phyloP scores from a whole-genome alignment of 2,329 filamentous ascomycete genomes.

The Aspergillus spinulosporus region DNA sequence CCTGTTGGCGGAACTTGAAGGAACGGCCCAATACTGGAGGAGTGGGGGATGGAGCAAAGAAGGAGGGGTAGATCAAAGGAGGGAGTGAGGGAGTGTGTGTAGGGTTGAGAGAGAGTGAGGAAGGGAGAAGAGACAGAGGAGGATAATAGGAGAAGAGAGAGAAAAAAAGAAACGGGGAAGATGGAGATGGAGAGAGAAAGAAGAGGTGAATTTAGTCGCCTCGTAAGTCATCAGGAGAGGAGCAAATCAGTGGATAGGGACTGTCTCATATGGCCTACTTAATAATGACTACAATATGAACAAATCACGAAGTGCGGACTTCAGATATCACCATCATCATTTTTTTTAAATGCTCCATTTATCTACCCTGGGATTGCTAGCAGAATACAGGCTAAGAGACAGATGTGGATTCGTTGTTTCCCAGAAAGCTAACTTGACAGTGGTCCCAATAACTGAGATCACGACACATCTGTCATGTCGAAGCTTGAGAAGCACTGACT shows the following conservation, averaged over 20 bases:
- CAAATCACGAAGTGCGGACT: neutral
- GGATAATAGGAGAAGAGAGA: conserved; percentile 1
- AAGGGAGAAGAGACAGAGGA: conserved; percentile 14
- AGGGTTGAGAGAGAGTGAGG: conserved; percentile 15
- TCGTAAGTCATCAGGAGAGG: conserved; percentile 8
- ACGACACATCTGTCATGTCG: conserved; percentile 11
- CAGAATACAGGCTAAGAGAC: conserved; percentile 20
- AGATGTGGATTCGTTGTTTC: conserved; percentile 4
- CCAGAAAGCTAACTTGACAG: neutral
- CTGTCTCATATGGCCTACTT: neutral
- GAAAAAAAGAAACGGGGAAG: conserved; percentile 12
- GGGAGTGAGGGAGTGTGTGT: conserved; percentile 14
- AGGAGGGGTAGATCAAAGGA: conserved; percentile 20
- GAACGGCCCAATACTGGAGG: conserved; percentile 41
- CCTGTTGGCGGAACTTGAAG: conserved; percentile 37
- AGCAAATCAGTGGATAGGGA: conserved; percentile 3
- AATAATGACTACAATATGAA: conserved; percentile 10
- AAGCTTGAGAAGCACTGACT: conserved; percentile 9
- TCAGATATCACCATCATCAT: conserved; percentile 4
- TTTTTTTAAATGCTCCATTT: neutral
- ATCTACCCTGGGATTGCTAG: conserved; percentile 17
- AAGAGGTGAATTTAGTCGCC: conserved; percentile 10
- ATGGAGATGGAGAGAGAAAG: conserved; percentile 15
- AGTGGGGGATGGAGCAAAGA: conserved; percentile 39
- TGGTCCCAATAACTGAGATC: conserved; percentile 6